Percentiles rank a stretch among this genome's conserved stretches.
Evolutionary conservation across 495 filamentous ascomycete genomes (phyloP).

Genomic region (Penicillium waksmanii): DNA sequence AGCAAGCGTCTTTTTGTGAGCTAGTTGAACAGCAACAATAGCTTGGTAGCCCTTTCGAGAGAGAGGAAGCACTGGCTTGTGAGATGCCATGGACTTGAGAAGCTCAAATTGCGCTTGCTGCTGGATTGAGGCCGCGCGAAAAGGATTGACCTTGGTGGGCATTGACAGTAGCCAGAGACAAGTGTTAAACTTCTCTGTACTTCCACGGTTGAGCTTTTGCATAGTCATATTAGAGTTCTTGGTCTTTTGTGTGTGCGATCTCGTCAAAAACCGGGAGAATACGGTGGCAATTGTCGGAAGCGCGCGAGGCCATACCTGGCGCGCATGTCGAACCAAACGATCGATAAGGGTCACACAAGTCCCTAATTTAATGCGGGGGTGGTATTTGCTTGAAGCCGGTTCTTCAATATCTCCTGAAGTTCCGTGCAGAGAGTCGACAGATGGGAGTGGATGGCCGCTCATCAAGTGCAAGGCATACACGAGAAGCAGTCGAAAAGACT

Average conservation of each 20-base stretch:
- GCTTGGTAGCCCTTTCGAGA: conserved; percentile 66
- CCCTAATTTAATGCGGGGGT: conserved; percentile 28
- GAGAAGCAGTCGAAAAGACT: conserved; percentile 49
- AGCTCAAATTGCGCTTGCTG: conserved; percentile 68
- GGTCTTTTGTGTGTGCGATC: conserved; percentile 9
- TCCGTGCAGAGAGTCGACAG: background rate
- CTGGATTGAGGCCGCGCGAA: conserved; percentile 49
- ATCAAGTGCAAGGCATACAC: conserved; percentile 46
- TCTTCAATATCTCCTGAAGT: conserved; percentile 1
- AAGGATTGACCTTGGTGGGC: conserved; percentile 53
- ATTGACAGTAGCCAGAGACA: conserved; percentile 60
- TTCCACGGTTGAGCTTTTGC: conserved; percentile 27
- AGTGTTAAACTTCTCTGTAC: conserved; percentile 51
- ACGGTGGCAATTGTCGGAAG: conserved; percentile 50
- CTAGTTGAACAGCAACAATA: conserved; percentile 61
- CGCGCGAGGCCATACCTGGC: conserved; percentile 58
- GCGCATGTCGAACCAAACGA: conserved; percentile 62
- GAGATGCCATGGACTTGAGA: conserved; percentile 61
- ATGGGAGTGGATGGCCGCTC: conserved; percentile 33
- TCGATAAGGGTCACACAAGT: conserved; percentile 43
- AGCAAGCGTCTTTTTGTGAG: conserved; percentile 60
- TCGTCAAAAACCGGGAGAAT: conserved; percentile 39
- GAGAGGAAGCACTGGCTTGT: conserved; percentile 58
- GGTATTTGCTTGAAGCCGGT: conserved; percentile 12
- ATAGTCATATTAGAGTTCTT: conserved; percentile 4